Evolutionary conservation across 2,329 filamentous ascomycete genomes (phyloP), one percentile per base, ranked within the genome.

Genomic region (Aplosporella prunicola): DNA sequence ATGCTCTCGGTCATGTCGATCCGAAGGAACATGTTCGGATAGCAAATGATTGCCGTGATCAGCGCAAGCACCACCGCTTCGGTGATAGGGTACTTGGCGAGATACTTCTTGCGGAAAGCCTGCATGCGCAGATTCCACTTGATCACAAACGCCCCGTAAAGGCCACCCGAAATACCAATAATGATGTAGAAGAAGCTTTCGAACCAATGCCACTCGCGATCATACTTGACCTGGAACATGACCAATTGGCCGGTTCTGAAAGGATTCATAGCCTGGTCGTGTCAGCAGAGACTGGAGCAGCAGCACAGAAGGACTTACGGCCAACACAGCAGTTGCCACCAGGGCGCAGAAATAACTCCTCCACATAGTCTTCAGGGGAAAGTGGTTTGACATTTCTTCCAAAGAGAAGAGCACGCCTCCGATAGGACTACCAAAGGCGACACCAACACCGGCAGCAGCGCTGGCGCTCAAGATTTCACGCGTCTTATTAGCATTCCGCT

Each of bases 1-100:
- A 98, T 96, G 66, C 87, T 94, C 65, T 96, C 89, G 0, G 91
- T 95, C 91, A 98, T 96, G 61, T 98, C 93, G 51, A 96, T 95
- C 39, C 85, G 74, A 40, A 98, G 58, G 47, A 98, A 96, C 58
- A 83, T 87, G 51, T 98, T 98, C 1, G 89, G 91, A 53, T 93
- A 98, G 60, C 89, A 95, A n/a, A 98, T 71, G 16, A 96, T 70
- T 8, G 88, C 91, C 4, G 91, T 98, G 6, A 77, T 72, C 0
- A 79, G 75, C 1, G 91, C 88, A 26, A 98, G 66, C 11, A 93
- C 61, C 1, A 86, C 88, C 0, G 87, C 83, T 59, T 98, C 91
- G 3, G 88, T 70, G 20, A 96, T 76, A 5, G 88, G 82, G 58
- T 93, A 91, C 44, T 83, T 74, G 2, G 76, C 69, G 4, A 98